Conservation (phyloP, 2,329 filamentous ascomycete genomes). For the Rachicladosporium sp. region DNA sequence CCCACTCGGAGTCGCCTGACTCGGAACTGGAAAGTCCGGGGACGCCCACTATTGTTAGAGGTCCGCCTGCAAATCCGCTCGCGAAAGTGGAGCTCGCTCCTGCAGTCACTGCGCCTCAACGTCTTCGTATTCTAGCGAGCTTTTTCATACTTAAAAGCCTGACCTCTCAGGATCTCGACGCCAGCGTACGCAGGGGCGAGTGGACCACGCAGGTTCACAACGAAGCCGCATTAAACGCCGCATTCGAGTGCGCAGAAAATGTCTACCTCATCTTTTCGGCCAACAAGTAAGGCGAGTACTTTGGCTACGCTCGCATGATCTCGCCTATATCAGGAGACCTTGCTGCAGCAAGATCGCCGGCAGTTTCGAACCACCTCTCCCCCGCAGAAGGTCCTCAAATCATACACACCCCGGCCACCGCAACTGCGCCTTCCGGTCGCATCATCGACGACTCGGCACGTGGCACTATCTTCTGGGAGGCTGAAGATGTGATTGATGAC, state of each 20-base stretch:
- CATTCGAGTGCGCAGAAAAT: slow-evolving; percentile 68
- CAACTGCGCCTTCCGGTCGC: slow-evolving; percentile 64
- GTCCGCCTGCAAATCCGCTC: too few relatives aligned
- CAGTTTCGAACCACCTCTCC: background rate
- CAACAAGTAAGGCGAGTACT: slow-evolving; percentile 95
- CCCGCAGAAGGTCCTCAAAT: slow-evolving; percentile 46
- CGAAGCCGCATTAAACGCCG: slow-evolving; percentile 68
- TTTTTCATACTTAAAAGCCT: slow-evolving; percentile 92
- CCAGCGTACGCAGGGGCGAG: slow-evolving; percentile 71
- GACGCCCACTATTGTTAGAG: too few relatives aligned
- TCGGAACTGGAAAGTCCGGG: too few relatives aligned
- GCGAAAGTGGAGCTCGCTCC: too few relatives aligned
- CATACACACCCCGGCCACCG: slow-evolving; percentile 65
- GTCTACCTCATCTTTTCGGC: slow-evolving; percentile 92
- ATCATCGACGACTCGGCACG: slow-evolving; percentile 87
- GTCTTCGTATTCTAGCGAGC: slow-evolving; percentile 45
- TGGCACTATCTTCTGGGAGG: slow-evolving; percentile 96
- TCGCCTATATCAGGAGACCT: slow-evolving; percentile 59
- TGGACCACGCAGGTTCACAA: slow-evolving; percentile 96
- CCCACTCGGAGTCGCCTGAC: too few relatives aligned
- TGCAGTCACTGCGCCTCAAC: too few relatives aligned
- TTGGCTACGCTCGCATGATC: slow-evolving; percentile 83
- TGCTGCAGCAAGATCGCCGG: background rate
- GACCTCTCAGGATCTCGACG: slow-evolving; percentile 77
- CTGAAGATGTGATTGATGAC: slow-evolving; percentile 48